Evolutionary conservation across 345 rosid genomes (phyloP).

Genomic region (Noccaea bulbosa): DNA sequence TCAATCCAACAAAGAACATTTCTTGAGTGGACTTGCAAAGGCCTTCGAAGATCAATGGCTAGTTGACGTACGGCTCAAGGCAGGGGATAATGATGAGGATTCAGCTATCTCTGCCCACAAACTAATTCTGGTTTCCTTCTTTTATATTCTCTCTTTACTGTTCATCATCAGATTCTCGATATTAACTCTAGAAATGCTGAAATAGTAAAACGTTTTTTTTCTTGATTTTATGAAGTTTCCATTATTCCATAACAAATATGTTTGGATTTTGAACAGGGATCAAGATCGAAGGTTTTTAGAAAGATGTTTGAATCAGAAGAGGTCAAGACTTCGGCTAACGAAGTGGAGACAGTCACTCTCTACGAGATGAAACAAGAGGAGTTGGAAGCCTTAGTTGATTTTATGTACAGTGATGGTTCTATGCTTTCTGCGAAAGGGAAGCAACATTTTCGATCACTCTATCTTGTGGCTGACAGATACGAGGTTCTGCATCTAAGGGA

Average conservation of each 20-base stretch:
- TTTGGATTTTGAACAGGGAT: neutral
- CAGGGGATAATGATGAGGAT: slow-evolving; percentile 25
- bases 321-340: neutral
- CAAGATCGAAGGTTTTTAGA: slow-evolving; percentile 30
- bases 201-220: no score
- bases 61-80: slow-evolving; percentile 26
- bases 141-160: neutral
- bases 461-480: slow-evolving; percentile 22
- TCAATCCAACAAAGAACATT: neutral
- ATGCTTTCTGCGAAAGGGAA: neutral
- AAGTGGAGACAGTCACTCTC: slow-evolving; percentile 3
- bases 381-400: slow-evolving; percentile 24
- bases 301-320: slow-evolving; percentile 23
- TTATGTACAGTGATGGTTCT: slow-evolving; percentile 28
- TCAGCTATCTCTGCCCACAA: slow-evolving; percentile 29
- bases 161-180: neutral
- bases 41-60: slow-evolving; percentile 20
- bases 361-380: slow-evolving; percentile 28
- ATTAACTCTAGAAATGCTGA: neutral
- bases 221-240: no score
- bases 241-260: neutral
- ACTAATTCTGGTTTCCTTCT: neutral
- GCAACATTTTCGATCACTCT: slow-evolving; percentile 26
- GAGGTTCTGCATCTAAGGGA: slow-evolving; percentile 24
- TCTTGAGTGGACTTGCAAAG: slow-evolving; percentile 15